Evolutionary conservation across 768 basidiomycete species (phyloP).

Genomic region (Chalciporus piperatus): DNA sequence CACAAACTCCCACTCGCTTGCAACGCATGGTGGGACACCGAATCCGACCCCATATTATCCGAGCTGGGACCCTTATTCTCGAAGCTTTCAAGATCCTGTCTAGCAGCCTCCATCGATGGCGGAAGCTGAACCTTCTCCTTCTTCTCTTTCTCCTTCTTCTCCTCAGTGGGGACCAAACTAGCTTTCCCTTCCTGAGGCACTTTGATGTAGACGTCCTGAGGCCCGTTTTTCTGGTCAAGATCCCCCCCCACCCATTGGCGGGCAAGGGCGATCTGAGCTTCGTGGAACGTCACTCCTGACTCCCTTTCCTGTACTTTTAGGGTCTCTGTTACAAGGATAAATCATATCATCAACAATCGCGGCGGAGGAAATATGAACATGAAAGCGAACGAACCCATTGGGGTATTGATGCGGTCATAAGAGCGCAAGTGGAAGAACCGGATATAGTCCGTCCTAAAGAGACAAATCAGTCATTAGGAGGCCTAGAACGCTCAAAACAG

Average conservation of each 20-base stretch:
- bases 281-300: slow-evolving; percentile 76
- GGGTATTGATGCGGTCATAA: slow-evolving; percentile 89
- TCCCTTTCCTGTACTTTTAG: slow-evolving; percentile 63
- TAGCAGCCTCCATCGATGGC: slow-evolving; percentile 61
- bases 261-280: slow-evolving; percentile 84
- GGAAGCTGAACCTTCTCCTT: slow-evolving; percentile 70
- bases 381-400: slow-evolving; percentile 44
- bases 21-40: slow-evolving; percentile 79
- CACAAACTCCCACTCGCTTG: slow-evolving; percentile 54
- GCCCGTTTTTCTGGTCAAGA: slow-evolving; percentile 31
- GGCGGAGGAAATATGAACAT: background rate
- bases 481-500: background rate
- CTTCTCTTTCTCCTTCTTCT: slow-evolving; percentile 60
- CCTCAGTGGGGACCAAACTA: slow-evolving; percentile 49
- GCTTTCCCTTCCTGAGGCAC: slow-evolving; percentile 50
- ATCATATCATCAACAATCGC: slow-evolving; percentile 23
- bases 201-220: slow-evolving; percentile 57
- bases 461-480: background rate
- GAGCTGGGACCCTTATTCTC: slow-evolving; percentile 55
- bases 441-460: slow-evolving; percentile 73
- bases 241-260: slow-evolving; percentile 68
- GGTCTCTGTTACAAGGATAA: slow-evolving; percentile 25
- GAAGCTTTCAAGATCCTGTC: slow-evolving; percentile 65
- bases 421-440: slow-evolving; percentile 89
- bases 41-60: slow-evolving; percentile 68